Evolutionary conservation across 495 filamentous ascomycete species (phyloP), one percentile per base, ranked within the genome.

Genomic region (Penicillium manginii): DNA sequence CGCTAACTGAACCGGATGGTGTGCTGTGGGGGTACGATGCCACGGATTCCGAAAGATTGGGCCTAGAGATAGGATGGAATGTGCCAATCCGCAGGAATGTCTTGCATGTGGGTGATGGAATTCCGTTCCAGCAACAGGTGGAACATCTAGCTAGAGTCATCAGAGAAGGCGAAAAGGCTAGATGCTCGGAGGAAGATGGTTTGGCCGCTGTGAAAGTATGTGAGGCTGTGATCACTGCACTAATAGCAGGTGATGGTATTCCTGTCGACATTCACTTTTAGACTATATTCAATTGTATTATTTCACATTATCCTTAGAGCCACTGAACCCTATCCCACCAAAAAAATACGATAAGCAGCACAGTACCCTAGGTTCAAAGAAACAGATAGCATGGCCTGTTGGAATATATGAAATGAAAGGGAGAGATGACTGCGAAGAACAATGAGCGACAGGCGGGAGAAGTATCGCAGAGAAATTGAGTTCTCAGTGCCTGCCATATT

Each of bases 181-280:
- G 23, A 21, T 61, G 59, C 19, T 61, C 59, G 17, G 59, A 26
- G 10, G 50, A 61, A 39, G 59, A 61, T 52, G 59, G 53, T 52
- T 29, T 61, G 17, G 46, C 46, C 29, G 52, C 58, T 12, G 46
- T 60, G 4, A 40, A 32, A 42, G 58, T 60, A 3, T 60, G 52
- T 39, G 53, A 57, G 39, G 59, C 59, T 46, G 40, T 61, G 19
- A 19, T 48, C 22, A 35, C 19, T 1, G 59, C 59, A 17, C 31
- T 61, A 10, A 18, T 48, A 42, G 46, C 21, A 11, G 45, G 46
- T 23, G 53, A 61, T 46, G 53, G 47, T 17, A 37, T 52, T 10
- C 52, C 59, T 7, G n/a, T 61, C 32, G 18, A 49, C 37, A 31
- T 56, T 15, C 17, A 55, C 2, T 55, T 39, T 6, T 39, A n/a